phyloP scores from a whole-genome alignment of 768 basidiomycete species.

The Russula earlei region DNA sequence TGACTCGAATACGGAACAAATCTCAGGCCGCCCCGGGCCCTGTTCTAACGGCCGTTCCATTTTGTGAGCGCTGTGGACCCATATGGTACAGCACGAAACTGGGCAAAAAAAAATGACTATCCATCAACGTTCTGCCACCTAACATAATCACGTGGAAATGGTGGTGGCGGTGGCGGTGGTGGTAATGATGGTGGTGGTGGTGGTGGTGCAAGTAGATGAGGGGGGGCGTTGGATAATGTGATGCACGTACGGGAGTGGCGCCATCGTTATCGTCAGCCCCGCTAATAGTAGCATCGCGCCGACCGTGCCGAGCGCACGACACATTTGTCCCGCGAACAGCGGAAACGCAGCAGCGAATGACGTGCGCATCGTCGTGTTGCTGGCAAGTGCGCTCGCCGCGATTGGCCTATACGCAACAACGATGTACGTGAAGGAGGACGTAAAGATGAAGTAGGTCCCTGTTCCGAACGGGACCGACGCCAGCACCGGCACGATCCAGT shows the following conservation, averaged over 20 bases:
- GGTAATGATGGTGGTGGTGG: neutral
- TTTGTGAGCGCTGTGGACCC: neutral
- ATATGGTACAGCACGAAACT: neutral
- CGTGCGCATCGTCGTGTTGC: constrained; percentile 44
- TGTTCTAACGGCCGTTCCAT: neutral
- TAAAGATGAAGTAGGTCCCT: constrained; percentile 56
- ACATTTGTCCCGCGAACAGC: constrained; percentile 33
- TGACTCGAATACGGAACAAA: too few relatives aligned
- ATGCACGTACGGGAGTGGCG: constrained; percentile 42
- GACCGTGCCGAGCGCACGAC: constrained; percentile 28
- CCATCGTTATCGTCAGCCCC: constrained; percentile 31
- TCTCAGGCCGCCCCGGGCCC: neutral
- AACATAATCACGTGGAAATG: neutral
- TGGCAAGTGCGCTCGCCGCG: constrained; percentile 54
- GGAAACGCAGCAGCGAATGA: constrained; percentile 35
- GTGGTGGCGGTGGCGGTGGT: neutral
- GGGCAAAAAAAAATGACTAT: neutral
- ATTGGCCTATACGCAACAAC: constrained; percentile 43
- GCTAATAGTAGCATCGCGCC: constrained; percentile 33
- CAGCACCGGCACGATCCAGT: constrained; percentile 41
- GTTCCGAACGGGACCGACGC: constrained; percentile 40
- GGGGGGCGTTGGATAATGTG: neutral
- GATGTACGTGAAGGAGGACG: constrained; percentile 54
- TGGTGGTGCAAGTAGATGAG: neutral
- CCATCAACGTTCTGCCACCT: neutral